Percentiles rank a stretch among this genome's conserved stretches.
phyloP scores from a whole-genome alignment of 352 stramenopile species.

The Porosira glacialis region DNA sequence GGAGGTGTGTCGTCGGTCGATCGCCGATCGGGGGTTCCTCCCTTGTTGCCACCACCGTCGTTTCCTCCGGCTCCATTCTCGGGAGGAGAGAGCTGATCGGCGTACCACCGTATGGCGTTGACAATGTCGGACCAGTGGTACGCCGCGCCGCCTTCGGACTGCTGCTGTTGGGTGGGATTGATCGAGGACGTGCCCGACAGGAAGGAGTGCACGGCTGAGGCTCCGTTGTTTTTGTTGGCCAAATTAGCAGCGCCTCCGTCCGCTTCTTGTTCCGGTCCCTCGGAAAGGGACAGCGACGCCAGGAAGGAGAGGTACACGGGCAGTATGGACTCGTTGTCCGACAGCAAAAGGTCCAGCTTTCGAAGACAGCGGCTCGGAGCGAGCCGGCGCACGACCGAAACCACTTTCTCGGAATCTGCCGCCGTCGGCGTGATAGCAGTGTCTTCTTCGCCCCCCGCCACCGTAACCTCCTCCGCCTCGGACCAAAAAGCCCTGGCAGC shows the following conservation, averaged over 20 bases:
- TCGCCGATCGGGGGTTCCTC: conserved; percentile 21
- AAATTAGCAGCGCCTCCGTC: too few relatives aligned
- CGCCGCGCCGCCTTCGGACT: conserved; percentile 28
- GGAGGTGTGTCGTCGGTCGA: too few relatives aligned
- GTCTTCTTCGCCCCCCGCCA: conserved; percentile 12
- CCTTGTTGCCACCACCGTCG: conserved; percentile 12
- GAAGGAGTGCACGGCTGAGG: conserved; percentile 50
- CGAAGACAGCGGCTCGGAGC: conserved; percentile 49
- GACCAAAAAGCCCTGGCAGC: conserved; percentile 66
- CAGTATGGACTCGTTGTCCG: conserved; percentile 53
- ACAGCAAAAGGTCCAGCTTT: conserved; percentile 51
- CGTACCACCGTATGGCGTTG: conserved; percentile 49
- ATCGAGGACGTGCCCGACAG: conserved; percentile 37
- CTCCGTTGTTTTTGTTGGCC: conserved; percentile 30
- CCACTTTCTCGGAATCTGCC: background rate
- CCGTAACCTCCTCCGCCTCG: conserved; percentile 17
- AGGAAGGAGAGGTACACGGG: conserved; percentile 69
- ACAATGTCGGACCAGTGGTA: conserved; percentile 46
- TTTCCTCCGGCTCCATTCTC: conserved; percentile 23
- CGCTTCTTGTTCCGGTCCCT: conserved; percentile 30
- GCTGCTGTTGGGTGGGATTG: conserved; percentile 17
- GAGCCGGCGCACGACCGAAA: conserved; percentile 7
- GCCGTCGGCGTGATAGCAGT: too few relatives aligned
- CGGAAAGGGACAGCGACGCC: conserved; percentile 49
- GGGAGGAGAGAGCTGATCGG: conserved; percentile 33